phyloP scores from a whole-genome alignment of 2,329 filamentous ascomycete species.

The Coniella vitis region DNA sequence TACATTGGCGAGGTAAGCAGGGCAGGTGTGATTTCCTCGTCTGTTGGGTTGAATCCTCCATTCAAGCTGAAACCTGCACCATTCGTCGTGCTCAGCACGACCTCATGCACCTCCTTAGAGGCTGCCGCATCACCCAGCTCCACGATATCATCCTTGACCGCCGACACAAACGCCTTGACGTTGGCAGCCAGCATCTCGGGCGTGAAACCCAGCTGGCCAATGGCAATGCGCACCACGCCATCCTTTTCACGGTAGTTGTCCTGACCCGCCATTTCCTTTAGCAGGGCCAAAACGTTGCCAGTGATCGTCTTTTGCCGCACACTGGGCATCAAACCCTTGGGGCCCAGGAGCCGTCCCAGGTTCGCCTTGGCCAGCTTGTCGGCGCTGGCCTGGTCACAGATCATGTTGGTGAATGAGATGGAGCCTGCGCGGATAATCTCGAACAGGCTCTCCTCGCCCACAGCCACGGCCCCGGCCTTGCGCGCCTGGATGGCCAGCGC shows the following conservation, averaged over 20 bases:
- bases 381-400: conserved; percentile 77
- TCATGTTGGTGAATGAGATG: conserved; percentile 81
- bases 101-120: conserved; percentile 65
- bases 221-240: conserved; percentile 80
- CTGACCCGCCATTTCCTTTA: conserved; percentile 76
- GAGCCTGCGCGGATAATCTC: conserved; percentile 65
- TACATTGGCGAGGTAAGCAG: conserved; percentile 50
- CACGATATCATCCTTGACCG: conserved; percentile 71
- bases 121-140: conserved; percentile 52
- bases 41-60: conserved; percentile 63
- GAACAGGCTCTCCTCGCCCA: conserved; percentile 83
- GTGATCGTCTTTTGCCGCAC: conserved; percentile 84
- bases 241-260: conserved; percentile 80
- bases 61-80: conserved; percentile 82
- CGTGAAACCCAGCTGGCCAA: conserved; percentile 84
- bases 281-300: conserved; percentile 64
- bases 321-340: conserved; percentile 87
- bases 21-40: conserved; percentile 47
- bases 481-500: conserved; percentile 66
- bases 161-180: conserved; percentile 67
- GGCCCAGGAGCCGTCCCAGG: conserved; percentile 76
- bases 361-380: conserved; percentile 71
- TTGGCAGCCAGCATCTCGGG: conserved; percentile 82
- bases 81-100: conserved; percentile 80
- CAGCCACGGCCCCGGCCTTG: conserved; percentile 70